A percentile compares a stretch with the other conserved stretches of the same genome.
These are phyloP conservation scores for Hordeum pubiflorum DNA, from an alignment of 202 grass and related monocot genomes.

Conservation along the genomic window DNA sequence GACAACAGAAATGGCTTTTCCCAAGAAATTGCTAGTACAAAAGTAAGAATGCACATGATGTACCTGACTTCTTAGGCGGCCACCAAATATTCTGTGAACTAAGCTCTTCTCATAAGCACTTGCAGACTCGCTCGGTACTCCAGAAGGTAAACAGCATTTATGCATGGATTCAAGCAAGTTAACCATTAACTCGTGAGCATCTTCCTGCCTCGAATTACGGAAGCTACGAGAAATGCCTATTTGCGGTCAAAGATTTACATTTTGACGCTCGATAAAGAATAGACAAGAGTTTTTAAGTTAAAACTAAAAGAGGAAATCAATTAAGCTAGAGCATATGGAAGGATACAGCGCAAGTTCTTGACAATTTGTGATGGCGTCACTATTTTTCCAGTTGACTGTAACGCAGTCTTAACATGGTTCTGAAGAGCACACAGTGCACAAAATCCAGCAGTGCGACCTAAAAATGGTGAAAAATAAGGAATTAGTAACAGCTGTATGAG, in stretches of 20 bases:
- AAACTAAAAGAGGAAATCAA: neutral
- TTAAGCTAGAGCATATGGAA: constrained; percentile 23
- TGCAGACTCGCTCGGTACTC: constrained; percentile 70
- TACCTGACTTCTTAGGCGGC: constrained; percentile 87
- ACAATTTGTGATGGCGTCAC: constrained; percentile 67
- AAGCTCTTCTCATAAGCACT: constrained; percentile 94
- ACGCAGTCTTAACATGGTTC: constrained; percentile 76
- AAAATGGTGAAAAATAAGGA: neutral
- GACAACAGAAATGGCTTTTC: constrained; percentile 3
- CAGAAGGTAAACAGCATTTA: constrained; percentile 93
- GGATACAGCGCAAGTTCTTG: constrained; percentile 86
- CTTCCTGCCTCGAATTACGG: constrained; percentile 87
- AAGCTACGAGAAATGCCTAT: constrained; percentile 92
- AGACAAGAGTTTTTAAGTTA: neutral
- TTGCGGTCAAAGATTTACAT: constrained; percentile 35
- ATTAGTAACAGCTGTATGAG: constrained; percentile 8
- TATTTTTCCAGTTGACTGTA: constrained; percentile 89
- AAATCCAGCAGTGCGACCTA: constrained; percentile 79
- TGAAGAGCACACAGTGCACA: constrained; percentile 97
- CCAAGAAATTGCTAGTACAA: neutral
- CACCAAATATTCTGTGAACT: constrained; percentile 97
- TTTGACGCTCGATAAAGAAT: neutral
- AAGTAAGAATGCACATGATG: constrained; percentile 14
- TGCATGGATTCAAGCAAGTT: constrained; percentile 98
- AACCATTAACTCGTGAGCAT: constrained; percentile 98